These are phyloP conservation scores for Aureobasidium uvarum DNA, from an alignment of 2,329 filamentous ascomycete species.

Conservation along the genomic window DNA sequence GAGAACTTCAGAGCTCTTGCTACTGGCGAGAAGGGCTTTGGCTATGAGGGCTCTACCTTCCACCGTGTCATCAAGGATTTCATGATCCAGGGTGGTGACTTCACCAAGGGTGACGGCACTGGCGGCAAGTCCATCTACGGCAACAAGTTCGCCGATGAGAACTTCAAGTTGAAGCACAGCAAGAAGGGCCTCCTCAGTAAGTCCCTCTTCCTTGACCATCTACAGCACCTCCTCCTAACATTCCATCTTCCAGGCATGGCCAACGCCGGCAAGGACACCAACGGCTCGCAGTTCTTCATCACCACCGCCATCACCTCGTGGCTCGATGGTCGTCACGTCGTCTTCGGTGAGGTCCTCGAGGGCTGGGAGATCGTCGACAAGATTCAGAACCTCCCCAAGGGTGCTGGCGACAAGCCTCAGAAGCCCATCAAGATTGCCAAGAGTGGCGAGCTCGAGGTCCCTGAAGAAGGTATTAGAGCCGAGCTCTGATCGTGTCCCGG, in stretches of 20 bases:
- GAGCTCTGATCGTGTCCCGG: conserved; percentile 65
- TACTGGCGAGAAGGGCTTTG: conserved; percentile 82
- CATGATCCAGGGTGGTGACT: conserved; percentile 91
- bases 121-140: conserved; percentile 89
- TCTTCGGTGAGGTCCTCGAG: conserved; percentile 86
- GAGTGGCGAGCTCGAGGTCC: conserved; percentile 79
- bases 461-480: conserved; percentile 88
- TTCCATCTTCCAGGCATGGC: conserved; percentile 56
- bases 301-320: conserved; percentile 78
- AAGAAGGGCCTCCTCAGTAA: conserved; percentile 74
- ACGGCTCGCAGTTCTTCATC: conserved; percentile 89
- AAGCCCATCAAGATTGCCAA: conserved; percentile 72
- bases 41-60: conserved; percentile 78
- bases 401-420: conserved; percentile 64
- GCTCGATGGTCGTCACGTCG: conserved; percentile 81
- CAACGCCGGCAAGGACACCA: conserved; percentile 64
- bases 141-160: conserved; percentile 80
- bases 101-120: conserved; percentile 77
- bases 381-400: conserved; percentile 71
- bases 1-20: conserved; percentile 78
- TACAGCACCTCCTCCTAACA: conserved; percentile 9
- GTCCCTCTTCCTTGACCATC: conserved; percentile 31
- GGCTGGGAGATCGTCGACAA: conserved; percentile 76
- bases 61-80: conserved; percentile 88
- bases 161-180: conserved; percentile 92